These are phyloP conservation scores for Onygenales sp. DNA, from an alignment of 2,329 filamentous ascomycete genomes.

Conservation along the genomic window DNA sequence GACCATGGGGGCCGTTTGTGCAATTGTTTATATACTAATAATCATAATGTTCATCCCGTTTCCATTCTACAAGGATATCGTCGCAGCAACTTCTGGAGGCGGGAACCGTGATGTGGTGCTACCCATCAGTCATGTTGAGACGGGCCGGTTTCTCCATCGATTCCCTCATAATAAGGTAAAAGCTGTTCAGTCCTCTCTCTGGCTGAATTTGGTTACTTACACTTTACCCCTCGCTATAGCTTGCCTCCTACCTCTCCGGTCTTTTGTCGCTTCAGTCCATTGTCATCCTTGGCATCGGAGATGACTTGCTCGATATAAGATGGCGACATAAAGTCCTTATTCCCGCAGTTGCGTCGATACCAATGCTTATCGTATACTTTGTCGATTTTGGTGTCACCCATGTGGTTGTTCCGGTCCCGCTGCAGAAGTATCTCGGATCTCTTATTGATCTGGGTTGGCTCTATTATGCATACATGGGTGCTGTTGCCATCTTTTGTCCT, in stretches of 20 bases:
- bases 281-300: conserved; percentile 81
- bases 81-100: conserved; percentile 85
- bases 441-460: conserved; percentile 71
- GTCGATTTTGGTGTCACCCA: conserved; percentile 97
- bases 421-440: conserved; percentile 75
- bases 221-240: conserved; percentile 38
- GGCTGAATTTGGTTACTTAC: neutral
- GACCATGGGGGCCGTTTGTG: conserved; percentile 90
- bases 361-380: conserved; percentile 93
- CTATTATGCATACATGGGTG: conserved; percentile 97
- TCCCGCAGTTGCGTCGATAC: conserved; percentile 84
- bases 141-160: conserved; percentile 74
- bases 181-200: conserved; percentile 9
- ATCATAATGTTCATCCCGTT: conserved; percentile 93
- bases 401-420: conserved; percentile 78
- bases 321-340: conserved; percentile 99
- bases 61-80: conserved; percentile 96
- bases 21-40: conserved; percentile 79
- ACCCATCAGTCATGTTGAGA: conserved; percentile 63
- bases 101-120: conserved; percentile 82
- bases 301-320: conserved; percentile 95
- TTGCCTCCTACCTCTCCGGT: conserved; percentile 89
- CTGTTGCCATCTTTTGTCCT: conserved; percentile 91
- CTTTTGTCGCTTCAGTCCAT: conserved; percentile 87
- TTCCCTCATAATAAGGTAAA: conserved; percentile 88